Conservation (phyloP, 2,329 filamentous ascomycete species). For the Botrytis hyacinthi region DNA sequence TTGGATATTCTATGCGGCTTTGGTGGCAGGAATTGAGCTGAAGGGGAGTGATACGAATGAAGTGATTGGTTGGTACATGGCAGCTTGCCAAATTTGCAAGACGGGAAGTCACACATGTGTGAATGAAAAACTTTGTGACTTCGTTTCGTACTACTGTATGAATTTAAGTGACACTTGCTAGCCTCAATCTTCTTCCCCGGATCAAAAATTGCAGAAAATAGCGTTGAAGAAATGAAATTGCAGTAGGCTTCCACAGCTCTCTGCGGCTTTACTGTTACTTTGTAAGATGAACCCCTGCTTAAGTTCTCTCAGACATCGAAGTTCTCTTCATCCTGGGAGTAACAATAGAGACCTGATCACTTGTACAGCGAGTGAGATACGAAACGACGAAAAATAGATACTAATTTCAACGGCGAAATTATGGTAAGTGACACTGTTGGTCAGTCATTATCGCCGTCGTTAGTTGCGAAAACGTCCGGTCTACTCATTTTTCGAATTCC, state of each 20-base stretch:
- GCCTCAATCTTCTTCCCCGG: neutral
- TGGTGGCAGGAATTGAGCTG: too few relatives aligned
- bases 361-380: too few relatives aligned
- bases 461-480: fast-evolving
- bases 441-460: neutral
- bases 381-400: neutral
- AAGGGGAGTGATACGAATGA: too few relatives aligned
- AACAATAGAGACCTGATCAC: too few relatives aligned
- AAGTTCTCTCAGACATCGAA: neutral
- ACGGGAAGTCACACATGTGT: too few relatives aligned
- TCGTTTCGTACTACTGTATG: neutral
- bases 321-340: neutral
- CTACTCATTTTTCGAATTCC: neutral
- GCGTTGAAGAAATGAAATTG: too few relatives aligned
- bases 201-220: neutral
- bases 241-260: too few relatives aligned
- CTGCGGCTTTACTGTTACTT: too few relatives aligned
- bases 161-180: neutral
- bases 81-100: neutral
- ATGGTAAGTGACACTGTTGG: neutral
- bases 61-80: too few relatives aligned
- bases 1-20: too few relatives aligned
- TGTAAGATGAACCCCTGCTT: neutral
- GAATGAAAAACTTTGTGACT: too few relatives aligned
- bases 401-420: neutral